A percentile compares a stretch with the other conserved stretches of the same genome.
phyloP scores from a whole-genome alignment of 176 grass and related monocot genomes.

The Musa schizocarpa region DNA sequence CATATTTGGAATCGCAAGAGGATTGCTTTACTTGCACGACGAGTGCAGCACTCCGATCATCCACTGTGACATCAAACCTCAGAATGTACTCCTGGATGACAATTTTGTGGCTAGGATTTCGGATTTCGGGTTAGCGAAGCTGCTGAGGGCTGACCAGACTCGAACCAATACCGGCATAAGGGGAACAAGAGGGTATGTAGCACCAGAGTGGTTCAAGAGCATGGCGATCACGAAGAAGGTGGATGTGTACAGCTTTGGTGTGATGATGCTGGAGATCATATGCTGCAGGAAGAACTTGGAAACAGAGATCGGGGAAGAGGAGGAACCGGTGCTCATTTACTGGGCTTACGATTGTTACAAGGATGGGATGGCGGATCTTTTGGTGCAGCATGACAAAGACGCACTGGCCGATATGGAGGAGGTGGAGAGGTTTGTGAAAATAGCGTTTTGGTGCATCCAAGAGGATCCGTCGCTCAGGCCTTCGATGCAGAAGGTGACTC shows the following conservation, averaged over 20 bases:
- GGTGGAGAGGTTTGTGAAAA: conserved; percentile 20
- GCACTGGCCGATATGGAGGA: conserved; percentile 20
- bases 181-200: conserved; percentile 19
- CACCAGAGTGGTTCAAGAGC: conserved; percentile 38
- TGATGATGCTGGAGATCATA: conserved; percentile 37
- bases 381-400: conserved; percentile 21
- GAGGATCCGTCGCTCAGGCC: conserved; percentile 29
- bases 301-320: background rate
- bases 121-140: conserved; percentile 22
- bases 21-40: conserved; percentile 31
- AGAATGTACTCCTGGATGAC: conserved; percentile 32
- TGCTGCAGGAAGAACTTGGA: conserved; percentile 21
- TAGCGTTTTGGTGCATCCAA: conserved; percentile 27
- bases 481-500: conserved; percentile 24
- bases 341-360: conserved; percentile 30
- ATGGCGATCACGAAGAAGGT: conserved; percentile 24
- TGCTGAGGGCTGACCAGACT: conserved; percentile 24
- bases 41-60: conserved; percentile 35
- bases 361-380: conserved; percentile 18
- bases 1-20: conserved; percentile 22
- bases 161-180: conserved; percentile 20
- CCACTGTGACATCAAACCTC: conserved; percentile 43
- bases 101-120: conserved; percentile 17
- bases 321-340: conserved; percentile 21
- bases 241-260: conserved; percentile 37